A percentile compares a stretch with the other conserved stretches of the same genome.
Evolutionary conservation across 192 early-diverging fungal species (phyloP).

Genomic region (Entomortierella lignicola): DNA sequence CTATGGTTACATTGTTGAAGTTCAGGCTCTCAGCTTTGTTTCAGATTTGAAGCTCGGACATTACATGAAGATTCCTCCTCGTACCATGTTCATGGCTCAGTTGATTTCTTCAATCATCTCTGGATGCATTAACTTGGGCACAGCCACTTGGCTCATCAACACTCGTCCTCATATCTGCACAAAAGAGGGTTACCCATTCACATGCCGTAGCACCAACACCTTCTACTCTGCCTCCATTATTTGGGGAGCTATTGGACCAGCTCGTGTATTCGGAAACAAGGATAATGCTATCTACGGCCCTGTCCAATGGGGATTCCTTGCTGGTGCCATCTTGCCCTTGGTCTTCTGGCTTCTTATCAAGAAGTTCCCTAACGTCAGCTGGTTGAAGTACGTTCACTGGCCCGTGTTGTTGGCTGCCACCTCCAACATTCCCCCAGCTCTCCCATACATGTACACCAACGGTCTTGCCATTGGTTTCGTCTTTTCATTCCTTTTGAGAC

Average conservation of each 20-base stretch:
- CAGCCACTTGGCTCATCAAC: slow-evolving; percentile 59
- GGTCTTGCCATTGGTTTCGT: slow-evolving; percentile 59
- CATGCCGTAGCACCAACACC: slow-evolving; percentile 57
- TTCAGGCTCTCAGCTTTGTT: slow-evolving; percentile 80
- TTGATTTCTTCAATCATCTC: slow-evolving; percentile 66
- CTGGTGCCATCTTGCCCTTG: slow-evolving; percentile 65
- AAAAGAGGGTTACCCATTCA: slow-evolving; percentile 49
- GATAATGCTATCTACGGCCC: slow-evolving; percentile 50
- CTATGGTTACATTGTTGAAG: slow-evolving; percentile 66
- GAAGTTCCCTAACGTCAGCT: slow-evolving; percentile 56
- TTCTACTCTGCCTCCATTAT: slow-evolving; percentile 76
- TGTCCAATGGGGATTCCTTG: slow-evolving; percentile 57
- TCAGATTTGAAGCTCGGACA: slow-evolving; percentile 80
- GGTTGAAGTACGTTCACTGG: slow-evolving; percentile 62
- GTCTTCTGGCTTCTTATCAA: slow-evolving; percentile 63
- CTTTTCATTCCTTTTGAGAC: slow-evolving; percentile 63
- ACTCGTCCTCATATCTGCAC: slow-evolving; percentile 58
- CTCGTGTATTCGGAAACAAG: slow-evolving; percentile 63
- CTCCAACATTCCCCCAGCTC: slow-evolving; percentile 61
- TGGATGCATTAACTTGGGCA: slow-evolving; percentile 61
- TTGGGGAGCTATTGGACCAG: slow-evolving; percentile 81
- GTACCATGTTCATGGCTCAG: slow-evolving; percentile 69
- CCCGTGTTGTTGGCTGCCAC: slow-evolving; percentile 65
- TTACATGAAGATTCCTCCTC: slow-evolving; percentile 78
- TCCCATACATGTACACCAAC: slow-evolving; percentile 56